Evolutionary conservation across 176 grass and related monocot species (phyloP).

Genomic region (Ensete ventricosum): DNA sequence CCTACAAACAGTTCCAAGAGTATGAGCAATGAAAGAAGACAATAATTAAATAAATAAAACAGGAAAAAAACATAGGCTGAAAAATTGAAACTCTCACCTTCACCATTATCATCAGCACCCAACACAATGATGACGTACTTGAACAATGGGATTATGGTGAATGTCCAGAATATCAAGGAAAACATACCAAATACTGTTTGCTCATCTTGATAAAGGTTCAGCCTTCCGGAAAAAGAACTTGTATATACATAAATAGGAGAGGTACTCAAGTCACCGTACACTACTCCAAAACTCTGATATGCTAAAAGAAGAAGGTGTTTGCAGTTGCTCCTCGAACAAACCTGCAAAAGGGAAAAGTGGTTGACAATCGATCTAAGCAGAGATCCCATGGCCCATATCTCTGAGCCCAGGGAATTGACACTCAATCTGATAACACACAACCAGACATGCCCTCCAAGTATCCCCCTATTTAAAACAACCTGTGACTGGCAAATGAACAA

Average conservation of each 20-base stretch:
- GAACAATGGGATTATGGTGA: conserved; percentile 44
- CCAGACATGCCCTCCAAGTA: too few relatives aligned
- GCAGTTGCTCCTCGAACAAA: conserved; percentile 30
- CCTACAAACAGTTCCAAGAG: conserved; percentile 26
- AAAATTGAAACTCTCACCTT: conserved; percentile 31
- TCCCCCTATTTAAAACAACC: too few relatives aligned
- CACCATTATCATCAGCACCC: conserved; percentile 51
- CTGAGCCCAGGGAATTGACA: neutral
- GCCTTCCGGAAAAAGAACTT: conserved; percentile 35
- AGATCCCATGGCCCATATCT: neutral
- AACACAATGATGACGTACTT: conserved; percentile 58
- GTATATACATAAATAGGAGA: conserved; percentile 55
- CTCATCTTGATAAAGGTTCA: conserved; percentile 28
- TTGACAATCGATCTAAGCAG: neutral
- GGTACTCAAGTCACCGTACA: conserved; percentile 58
- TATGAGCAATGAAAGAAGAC: conserved; percentile 6
- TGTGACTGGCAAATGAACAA: too few relatives aligned
- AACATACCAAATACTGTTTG: conserved; percentile 48
- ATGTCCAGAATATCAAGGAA: conserved; percentile 61
- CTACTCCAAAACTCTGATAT: conserved; percentile 64
- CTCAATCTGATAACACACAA: too few relatives aligned
- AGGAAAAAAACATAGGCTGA: neutral
- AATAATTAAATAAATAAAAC: neutral
- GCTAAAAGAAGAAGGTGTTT: conserved; percentile 43
- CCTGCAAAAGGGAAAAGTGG: conserved; percentile 24